Conservation (phyloP, 2,329 filamentous ascomycete species). For the Fusarium continuum region DNA sequence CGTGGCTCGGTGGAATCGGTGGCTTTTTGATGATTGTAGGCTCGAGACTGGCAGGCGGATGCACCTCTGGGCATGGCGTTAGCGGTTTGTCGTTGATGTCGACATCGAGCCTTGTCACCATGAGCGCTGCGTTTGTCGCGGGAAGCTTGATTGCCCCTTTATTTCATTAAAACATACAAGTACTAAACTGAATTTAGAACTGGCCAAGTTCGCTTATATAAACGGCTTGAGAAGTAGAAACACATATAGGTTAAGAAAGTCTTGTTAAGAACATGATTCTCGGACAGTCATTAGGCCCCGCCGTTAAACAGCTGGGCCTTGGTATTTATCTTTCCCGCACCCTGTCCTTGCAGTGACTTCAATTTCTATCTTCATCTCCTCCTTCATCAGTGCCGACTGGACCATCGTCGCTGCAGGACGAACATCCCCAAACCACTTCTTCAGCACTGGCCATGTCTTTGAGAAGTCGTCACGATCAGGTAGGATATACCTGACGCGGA, state of each 20-base stretch:
- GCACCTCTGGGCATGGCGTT: slow-evolving; percentile 75
- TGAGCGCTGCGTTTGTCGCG: slow-evolving; percentile 64
- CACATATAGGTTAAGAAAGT: too few species aligned
- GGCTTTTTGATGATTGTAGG: slow-evolving; percentile 68
- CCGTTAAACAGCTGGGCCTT: not conserved
- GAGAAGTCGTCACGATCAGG: slow-evolving; percentile 58
- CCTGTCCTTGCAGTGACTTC: slow-evolving; percentile 54
- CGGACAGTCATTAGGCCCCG: too few species aligned
- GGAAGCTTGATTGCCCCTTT: slow-evolving; percentile 51
- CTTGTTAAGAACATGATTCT: too few species aligned
- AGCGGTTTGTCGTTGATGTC: slow-evolving; percentile 72
- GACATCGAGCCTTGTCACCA: slow-evolving; percentile 68
- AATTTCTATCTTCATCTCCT: slow-evolving; percentile 57
- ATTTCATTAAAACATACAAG: slow-evolving; percentile 31
- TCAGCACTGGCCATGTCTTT: slow-evolving; percentile 59
- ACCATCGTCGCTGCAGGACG: slow-evolving; percentile 64
- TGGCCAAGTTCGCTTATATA: not conserved
- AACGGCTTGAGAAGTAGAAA: too few species aligned
- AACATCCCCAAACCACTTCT: slow-evolving; percentile 59
- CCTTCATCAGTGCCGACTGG: slow-evolving; percentile 60
- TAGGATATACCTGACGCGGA: slow-evolving; percentile 62
- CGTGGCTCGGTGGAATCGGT: slow-evolving; percentile 57
- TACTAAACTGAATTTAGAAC: not conserved
- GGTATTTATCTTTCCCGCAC: slow-evolving; percentile 11
- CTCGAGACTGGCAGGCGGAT: slow-evolving; percentile 70